Evolutionary conservation across 2,329 filamentous ascomycete species (phyloP).

Genomic region (Anisogramma anomala): DNA sequence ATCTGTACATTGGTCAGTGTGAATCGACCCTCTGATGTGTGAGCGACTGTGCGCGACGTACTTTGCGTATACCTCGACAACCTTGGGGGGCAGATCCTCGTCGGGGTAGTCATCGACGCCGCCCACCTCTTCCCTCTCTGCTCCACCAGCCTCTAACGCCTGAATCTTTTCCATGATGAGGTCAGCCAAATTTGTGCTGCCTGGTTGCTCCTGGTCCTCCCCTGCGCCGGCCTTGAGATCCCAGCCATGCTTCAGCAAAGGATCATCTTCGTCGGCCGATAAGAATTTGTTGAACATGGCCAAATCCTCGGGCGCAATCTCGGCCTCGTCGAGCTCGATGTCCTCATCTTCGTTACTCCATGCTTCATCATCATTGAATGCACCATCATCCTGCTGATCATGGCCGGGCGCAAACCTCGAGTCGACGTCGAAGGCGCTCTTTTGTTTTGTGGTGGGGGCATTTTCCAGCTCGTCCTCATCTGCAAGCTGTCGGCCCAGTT

Average conservation of each 20-base stretch:
- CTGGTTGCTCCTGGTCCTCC: slow-evolving; percentile 26
- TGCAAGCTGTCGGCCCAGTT: slow-evolving; percentile 77
- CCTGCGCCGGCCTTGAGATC: slow-evolving; percentile 30
- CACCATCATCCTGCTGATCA: slow-evolving; percentile 35
- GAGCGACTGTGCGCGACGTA: slow-evolving; percentile 26
- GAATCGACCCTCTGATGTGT: slow-evolving; percentile 10
- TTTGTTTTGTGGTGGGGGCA: slow-evolving; percentile 28
- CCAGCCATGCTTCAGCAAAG: slow-evolving; percentile 58
- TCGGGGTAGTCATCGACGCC: slow-evolving; percentile 70
- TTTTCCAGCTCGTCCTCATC: slow-evolving; percentile 60
- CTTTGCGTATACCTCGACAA: slow-evolving; percentile 90
- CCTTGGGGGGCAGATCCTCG: slow-evolving; percentile 63
- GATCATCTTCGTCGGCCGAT: slow-evolving; percentile 54
- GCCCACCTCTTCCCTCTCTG: slow-evolving; percentile 36
- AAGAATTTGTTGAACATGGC: slow-evolving; percentile 88
- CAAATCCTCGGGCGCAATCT: slow-evolving; percentile 80
- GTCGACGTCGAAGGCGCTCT: slow-evolving; percentile 69
- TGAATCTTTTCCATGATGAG: slow-evolving; percentile 92
- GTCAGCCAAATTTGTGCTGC: slow-evolving; percentile 73
- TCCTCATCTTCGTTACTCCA: slow-evolving; percentile 72
- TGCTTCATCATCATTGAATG: slow-evolving; percentile 47
- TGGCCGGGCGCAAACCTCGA: slow-evolving; percentile 52
- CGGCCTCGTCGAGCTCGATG: slow-evolving; percentile 48
- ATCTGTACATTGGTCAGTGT: slow-evolving; percentile 33
- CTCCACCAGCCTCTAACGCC: slow-evolving; percentile 61